Conservation (phyloP, 495 filamentous ascomycete species). For the Penicillium lividum region DNA sequence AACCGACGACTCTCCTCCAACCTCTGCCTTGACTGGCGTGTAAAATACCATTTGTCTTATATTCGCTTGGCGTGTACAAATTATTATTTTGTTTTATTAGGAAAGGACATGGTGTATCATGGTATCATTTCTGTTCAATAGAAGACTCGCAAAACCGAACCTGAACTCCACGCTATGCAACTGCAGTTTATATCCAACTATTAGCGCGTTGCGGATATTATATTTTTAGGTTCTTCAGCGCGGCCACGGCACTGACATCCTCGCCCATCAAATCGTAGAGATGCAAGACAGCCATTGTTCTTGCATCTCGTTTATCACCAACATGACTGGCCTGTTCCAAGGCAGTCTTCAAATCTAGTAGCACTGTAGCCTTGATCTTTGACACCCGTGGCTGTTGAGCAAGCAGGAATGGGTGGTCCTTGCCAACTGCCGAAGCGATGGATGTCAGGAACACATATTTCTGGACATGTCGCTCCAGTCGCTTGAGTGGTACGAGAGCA, state of each 20-base stretch:
- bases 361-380: constrained; percentile 70
- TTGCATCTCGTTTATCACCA: constrained; percentile 52
- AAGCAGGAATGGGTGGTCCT: constrained; percentile 65
- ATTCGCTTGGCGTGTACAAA: constrained; percentile 42
- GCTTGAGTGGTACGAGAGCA: constrained; percentile 46
- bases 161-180: constrained; percentile 51
- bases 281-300: constrained; percentile 67
- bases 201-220: constrained; percentile 19
- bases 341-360: constrained; percentile 80
- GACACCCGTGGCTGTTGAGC: constrained; percentile 57
- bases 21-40: constrained; percentile 42
- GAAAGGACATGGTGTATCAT: constrained; percentile 48
- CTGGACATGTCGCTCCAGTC: constrained; percentile 57
- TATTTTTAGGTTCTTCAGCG: constrained; percentile 65
- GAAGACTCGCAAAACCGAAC: constrained; percentile 15
- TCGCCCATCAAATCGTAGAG: constrained; percentile 81
- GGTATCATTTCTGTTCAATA: constrained; percentile 52
- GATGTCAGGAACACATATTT: constrained; percentile 58
- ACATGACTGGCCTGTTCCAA: constrained; percentile 67
- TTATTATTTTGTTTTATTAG: constrained; percentile 44
- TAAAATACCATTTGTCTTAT: constrained; percentile 44
- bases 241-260: constrained; percentile 61
- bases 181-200: constrained; percentile 12
- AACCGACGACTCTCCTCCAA: constrained; percentile 55
- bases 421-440: constrained; percentile 52